These are phyloP conservation scores for Cryptococcus hybrid DNA, from an alignment of 1,284 basidiomycete species.

Conservation along the genomic window DNA sequence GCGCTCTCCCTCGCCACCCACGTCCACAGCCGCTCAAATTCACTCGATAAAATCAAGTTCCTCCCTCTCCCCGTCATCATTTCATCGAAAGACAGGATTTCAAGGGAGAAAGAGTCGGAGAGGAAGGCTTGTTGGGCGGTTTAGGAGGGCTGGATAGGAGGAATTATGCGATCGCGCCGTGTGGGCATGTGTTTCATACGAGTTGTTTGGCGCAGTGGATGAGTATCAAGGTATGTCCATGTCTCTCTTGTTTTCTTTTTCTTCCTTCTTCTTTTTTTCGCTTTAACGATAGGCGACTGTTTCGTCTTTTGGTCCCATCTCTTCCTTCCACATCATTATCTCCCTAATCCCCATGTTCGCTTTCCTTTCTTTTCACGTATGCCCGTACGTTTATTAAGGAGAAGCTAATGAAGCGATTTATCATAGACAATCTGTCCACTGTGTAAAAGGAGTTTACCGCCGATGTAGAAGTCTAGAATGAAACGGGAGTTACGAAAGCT, in stretches of 20 bases:
- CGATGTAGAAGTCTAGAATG: conserved; percentile 1
- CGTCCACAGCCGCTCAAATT: too few relatives aligned
- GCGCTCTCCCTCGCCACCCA: too few relatives aligned
- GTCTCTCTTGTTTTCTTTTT: background rate
- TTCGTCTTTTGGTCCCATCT: too few relatives aligned
- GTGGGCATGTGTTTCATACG: conserved; percentile 85
- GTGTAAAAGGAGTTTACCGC: conserved; percentile 18
- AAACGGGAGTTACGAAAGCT: too few relatives aligned
- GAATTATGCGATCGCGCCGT: conserved; percentile 80
- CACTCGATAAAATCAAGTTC: too few relatives aligned
- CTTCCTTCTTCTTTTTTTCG: background rate
- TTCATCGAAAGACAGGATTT: background rate
- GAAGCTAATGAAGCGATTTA: background rate
- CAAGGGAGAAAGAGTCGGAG: conserved; percentile 14
- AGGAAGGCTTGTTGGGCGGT: conserved; percentile 8
- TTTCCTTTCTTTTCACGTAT: too few relatives aligned
- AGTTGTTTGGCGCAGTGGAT: conserved; percentile 82
- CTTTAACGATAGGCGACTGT: too few relatives aligned
- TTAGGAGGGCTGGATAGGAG: conserved; percentile 51
- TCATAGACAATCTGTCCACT: conserved; percentile 17
- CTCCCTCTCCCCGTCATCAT: too few relatives aligned
- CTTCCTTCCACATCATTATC: too few relatives aligned
- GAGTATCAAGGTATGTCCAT: conserved; percentile 69
- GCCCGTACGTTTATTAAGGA: background rate
- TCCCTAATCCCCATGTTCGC: too few relatives aligned